Conservation (phyloP, 768 basidiomycete species). For the Tricholoma bakamatsutake region DNA sequence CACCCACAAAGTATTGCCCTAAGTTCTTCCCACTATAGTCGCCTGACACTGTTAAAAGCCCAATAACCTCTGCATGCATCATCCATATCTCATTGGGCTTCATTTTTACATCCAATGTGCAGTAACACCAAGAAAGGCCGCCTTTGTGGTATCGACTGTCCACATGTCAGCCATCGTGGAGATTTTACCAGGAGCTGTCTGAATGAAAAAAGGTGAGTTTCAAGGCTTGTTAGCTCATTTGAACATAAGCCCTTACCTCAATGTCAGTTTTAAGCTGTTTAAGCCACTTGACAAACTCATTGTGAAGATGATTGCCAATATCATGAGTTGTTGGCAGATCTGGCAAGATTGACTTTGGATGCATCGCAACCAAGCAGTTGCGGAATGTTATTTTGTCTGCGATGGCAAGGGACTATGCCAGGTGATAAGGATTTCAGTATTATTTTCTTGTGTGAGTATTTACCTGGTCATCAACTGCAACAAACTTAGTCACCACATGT, state of each 20-base stretch:
- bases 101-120: conserved; percentile 17
- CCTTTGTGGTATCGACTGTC: conserved; percentile 6
- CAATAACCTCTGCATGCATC: conserved; percentile 16
- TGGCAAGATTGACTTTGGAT: neutral
- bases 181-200: conserved; percentile 15
- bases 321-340: conserved; percentile 5
- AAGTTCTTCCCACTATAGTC: conserved; percentile 22
- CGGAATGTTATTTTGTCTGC: neutral
- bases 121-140: conserved; percentile 8
- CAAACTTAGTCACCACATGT: too few species aligned
- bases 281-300: conserved; percentile 7
- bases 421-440: too few species aligned
- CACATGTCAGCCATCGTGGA: conserved; percentile 10
- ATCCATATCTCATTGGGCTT: conserved; percentile 12
- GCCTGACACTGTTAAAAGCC: conserved; percentile 16
- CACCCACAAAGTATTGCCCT: conserved; percentile 17
- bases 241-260: neutral
- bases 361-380: neutral
- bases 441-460: too few species aligned
- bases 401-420: neutral
- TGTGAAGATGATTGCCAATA: conserved; percentile 11
- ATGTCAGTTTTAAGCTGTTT: conserved; percentile 8
- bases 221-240: neutral
- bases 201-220: neutral
- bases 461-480: too few species aligned